Base-by-base conservation (phyloP, 768 basidiomycete genomes). In the Russula emetica region DNA sequence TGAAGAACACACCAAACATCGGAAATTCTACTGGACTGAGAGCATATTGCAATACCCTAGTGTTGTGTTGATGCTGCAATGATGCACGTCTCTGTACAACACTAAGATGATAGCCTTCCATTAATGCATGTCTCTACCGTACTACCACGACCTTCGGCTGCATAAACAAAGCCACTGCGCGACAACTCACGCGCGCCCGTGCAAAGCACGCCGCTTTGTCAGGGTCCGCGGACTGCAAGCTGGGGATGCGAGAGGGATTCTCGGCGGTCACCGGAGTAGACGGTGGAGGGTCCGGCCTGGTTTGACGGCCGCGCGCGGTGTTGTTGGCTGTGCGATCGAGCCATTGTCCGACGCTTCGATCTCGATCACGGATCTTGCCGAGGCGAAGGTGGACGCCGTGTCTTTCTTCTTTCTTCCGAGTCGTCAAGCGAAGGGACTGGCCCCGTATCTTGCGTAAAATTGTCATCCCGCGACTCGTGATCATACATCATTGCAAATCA, bases 161-260 rank as follows among this genome's bases (percentile, higher is more conserved):
- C n/a, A n/a, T n/a, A n/a, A n/a, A n/a, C n/a, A n/a, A n/a, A n/a
- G n/a, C n/a, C n/a, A n/a, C n/a, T n/a, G n/a, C n/a, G n/a, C n/a
- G n/a, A n/a, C n/a, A n/a, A n/a, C n/a, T n/a, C n/a, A n/a, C n/a
- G n/a, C n/a, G n/a, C n/a, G n/a, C n/a, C n/a, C n/a, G n/a, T n/a
- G n/a, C n/a, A n/a, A n/a, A n/a, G 51, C 83, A 80, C 24, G 77
- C 77, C 24, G 82, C 76, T 69, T 79, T 85, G 74, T 85, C 86
- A 8, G 88, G 88, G 71, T 92, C 90, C 10, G 85, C 89, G 10
- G 92, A 93, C 62, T 90, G 89, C 6, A 91, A 92, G 24, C 91
- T 88, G 45, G 82, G 85, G 54, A 89, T 80, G 47, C 87, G 80
- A 28, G 78, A 70, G 32, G 76, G 44, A 45, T 70, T 57, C 47